Conservation (phyloP, 2,329 filamentous ascomycete genomes). For the Calonectria henricotiae region DNA sequence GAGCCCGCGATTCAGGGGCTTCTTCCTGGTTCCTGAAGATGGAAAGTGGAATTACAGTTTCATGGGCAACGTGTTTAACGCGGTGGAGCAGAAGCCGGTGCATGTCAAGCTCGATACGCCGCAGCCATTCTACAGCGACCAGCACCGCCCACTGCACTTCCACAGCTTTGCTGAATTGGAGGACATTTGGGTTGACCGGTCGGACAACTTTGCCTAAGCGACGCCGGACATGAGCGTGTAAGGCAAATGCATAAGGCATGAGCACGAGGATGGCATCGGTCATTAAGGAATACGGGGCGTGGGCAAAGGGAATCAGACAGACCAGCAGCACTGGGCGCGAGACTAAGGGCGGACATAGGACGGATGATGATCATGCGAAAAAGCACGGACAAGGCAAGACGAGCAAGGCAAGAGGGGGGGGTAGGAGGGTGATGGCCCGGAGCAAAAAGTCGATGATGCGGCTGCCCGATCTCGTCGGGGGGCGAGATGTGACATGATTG, state of each 20-base stretch:
- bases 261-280: conserved; percentile 27
- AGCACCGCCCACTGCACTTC: conserved; percentile 95
- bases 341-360: conserved; percentile 36
- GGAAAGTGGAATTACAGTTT: conserved; percentile 98
- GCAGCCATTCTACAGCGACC: conserved; percentile 89
- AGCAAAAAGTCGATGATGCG: conserved; percentile 35
- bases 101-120: conserved; percentile 97
- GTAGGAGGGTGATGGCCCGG: conserved; percentile 31
- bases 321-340: conserved; percentile 17
- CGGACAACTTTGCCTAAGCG: conserved; percentile 90
- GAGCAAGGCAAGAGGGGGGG: not conserved
- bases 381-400: conserved; percentile 37
- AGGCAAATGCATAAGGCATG: conserved; percentile 30
- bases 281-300: conserved; percentile 21
- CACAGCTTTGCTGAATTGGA: conserved; percentile 97
- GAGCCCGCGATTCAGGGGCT: conserved; percentile 93
- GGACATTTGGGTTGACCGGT: conserved; percentile 94
- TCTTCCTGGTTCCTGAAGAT: conserved; percentile 94
- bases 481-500: conserved; percentile 36
- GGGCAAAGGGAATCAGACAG: conserved; percentile 24
- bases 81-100: conserved; percentile 90
- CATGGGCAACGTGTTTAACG: conserved; percentile 91
- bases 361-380: conserved; percentile 36
- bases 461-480: conserved; percentile 36
- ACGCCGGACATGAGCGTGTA: conserved; percentile 11